phyloP scores from a whole-genome alignment of 2,329 filamentous ascomycete species.

The Fusarium sp. region DNA sequence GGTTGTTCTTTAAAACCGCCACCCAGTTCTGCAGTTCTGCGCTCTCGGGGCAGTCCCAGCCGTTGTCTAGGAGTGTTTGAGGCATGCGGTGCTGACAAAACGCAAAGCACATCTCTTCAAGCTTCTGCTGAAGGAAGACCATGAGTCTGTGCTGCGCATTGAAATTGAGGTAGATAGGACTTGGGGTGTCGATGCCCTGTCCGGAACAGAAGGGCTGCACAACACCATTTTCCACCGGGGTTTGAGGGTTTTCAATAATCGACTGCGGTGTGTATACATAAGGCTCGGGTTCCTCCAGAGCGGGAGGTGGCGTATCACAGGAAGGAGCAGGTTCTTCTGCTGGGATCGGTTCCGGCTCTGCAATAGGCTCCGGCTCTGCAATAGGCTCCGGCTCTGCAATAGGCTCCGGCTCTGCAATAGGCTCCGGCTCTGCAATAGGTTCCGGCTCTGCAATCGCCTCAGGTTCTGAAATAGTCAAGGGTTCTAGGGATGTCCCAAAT shows the following conservation, averaged over 20 bases:
- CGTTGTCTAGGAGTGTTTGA: neutral
- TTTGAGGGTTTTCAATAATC: fast-evolving
- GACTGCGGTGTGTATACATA: fast-evolving
- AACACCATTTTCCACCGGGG: neutral
- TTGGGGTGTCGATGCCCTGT: fast-evolving
- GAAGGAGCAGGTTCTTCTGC: no score
- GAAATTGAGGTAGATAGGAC: neutral
- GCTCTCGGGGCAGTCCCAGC: constrained; percentile 3
- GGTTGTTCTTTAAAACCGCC: fast-evolving
- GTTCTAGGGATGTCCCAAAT: no score
- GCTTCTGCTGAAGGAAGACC: neutral
- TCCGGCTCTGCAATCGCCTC: no score
- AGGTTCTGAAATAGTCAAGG: no score
- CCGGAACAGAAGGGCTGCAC: no score
- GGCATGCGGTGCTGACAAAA: neutral
- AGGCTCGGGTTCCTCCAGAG: no score
- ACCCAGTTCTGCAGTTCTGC: neutral
- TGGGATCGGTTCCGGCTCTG: no score
- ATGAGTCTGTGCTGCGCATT: neutral
- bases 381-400: no score
- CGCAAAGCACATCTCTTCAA: neutral
- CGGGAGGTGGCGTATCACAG: no score
- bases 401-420: no score
- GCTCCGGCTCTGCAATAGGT: no score
- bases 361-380: no score